Evolutionary conservation across 495 filamentous ascomycete species (phyloP), one percentile per base, ranked within the genome.

Genomic region (Trichoderma erinaceum): DNA sequence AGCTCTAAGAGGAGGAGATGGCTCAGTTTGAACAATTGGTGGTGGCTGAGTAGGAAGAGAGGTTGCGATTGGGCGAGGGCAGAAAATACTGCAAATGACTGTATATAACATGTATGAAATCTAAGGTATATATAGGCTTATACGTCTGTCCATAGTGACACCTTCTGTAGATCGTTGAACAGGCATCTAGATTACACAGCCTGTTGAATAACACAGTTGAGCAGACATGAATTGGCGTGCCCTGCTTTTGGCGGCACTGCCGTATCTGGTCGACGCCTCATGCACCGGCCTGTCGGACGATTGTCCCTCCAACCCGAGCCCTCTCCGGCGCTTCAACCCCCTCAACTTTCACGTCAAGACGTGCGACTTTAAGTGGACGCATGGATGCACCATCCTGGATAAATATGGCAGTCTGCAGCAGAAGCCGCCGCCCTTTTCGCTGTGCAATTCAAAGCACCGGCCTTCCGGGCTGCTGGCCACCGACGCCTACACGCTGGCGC

Each of bases 401-500:
- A 66, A 46, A 32, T 8, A 66, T 32, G 64, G 32, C 38, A 25
- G 7, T 15, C 64, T 66, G n/a, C 64, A 66, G 35, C 64, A 66
- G 38, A 66, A 66, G 32, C 64, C 64, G 32, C 64, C 64, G 25
- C 64, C 64, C 12, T 66, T 43, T 25, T 43, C 64, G 10, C 38
- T 66, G 44, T 66, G 64, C 64, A 23, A 66, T 12, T 38, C 64
- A 25, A 27, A 18, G 11, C 18, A 46, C 38, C 25, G 44, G 25
- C 64, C 64, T n/a, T 27, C 64, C 27, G 64, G 64, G 32, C 32
- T 46, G 7, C 13, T 66, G 38, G 38, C 64, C 32, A 44, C 44
- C 64, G 64, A 66, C 64, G 64, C 64, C 25, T 66, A 66, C 29
- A 66, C 64, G 35, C 64, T 66, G 64, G 38, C 64, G 64, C 32